Evolutionary conservation across 176 grass and related monocot genomes (phyloP).

Genomic region (Musa troglodytarum): DNA sequence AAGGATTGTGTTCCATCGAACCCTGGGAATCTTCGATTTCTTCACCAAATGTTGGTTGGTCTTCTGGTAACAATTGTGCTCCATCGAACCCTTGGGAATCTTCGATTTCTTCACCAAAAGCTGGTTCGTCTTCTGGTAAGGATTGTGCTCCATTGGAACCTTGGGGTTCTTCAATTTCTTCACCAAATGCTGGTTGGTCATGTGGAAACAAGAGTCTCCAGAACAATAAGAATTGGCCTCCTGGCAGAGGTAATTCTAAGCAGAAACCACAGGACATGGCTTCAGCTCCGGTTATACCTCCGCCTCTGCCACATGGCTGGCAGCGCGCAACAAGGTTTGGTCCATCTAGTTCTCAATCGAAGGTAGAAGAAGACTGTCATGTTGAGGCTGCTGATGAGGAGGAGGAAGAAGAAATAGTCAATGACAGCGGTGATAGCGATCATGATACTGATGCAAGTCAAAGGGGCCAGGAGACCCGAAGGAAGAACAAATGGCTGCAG

Average conservation of each 20-base stretch:
- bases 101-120: conserved; percentile 23
- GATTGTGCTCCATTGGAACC: neutral
- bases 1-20: no score
- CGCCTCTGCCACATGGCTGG: conserved; percentile 46
- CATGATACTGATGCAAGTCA: conserved; percentile 64
- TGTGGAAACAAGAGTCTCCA: conserved; percentile 26
- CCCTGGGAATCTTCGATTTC: no score
- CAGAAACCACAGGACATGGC: conserved; percentile 25
- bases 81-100: conserved; percentile 27
- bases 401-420: conserved; percentile 26
- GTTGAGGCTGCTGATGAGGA: conserved; percentile 21
- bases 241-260: conserved; percentile 33
- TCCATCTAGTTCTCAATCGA: conserved; percentile 29
- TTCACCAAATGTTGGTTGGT: no score
- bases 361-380: conserved; percentile 27
- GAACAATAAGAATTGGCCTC: conserved; percentile 24
- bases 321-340: conserved; percentile 47
- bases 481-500: conserved; percentile 70
- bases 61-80: neutral
- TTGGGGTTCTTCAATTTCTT: conserved; percentile 21
- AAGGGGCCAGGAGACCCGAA: conserved; percentile 55
- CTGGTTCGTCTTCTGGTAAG: no score
- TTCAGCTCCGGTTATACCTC: conserved; percentile 25
- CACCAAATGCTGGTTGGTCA: conserved; percentile 27
- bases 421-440: conserved; percentile 48